A percentile compares a stretch with the other conserved stretches of the same genome.
phyloP scores from a whole-genome alignment of 768 basidiomycete genomes.

The Clathrus columnatus region DNA sequence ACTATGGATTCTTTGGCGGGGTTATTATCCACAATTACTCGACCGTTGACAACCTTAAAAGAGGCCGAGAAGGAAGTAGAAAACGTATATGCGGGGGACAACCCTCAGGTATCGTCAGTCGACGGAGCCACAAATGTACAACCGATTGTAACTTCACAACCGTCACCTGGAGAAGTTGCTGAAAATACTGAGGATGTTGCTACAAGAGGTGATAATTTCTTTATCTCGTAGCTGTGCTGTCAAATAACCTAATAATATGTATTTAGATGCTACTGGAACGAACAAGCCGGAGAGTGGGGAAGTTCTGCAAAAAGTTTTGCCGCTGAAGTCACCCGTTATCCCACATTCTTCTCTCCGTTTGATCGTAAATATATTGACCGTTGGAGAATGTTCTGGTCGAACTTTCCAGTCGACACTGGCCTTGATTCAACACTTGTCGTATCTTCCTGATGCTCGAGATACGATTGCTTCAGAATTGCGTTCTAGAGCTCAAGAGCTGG shows the following conservation, averaged over 20 bases:
- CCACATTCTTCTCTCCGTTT: conserved; percentile 78
- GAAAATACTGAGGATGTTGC: not conserved
- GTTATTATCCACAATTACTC: conserved; percentile 81
- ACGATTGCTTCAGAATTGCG: conserved; percentile 85
- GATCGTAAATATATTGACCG: conserved; percentile 95
- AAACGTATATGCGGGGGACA: not conserved
- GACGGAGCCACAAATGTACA: not conserved
- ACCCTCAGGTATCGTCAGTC: conserved; percentile 9
- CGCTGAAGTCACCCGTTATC: conserved; percentile 74
- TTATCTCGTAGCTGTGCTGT: not conserved
- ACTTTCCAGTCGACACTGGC: conserved; percentile 94
- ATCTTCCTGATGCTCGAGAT: conserved; percentile 81
- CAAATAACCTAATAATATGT: not conserved
- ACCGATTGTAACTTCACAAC: not conserved
- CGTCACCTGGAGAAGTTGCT: not conserved
- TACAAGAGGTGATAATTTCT: not conserved
- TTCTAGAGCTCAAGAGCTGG: conserved; percentile 80
- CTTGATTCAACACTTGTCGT: conserved; percentile 87
- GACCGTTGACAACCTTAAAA: conserved; percentile 64
- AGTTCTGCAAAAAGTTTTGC: conserved; percentile 36
- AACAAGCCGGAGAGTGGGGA: conserved; percentile 17
- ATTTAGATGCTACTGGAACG: conserved; percentile 19
- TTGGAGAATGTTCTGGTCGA: conserved; percentile 90
- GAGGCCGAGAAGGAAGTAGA: conserved; percentile 32
- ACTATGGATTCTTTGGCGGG: conserved; percentile 91